Evolutionary conservation across 202 grass and related monocot genomes (phyloP), one percentile per base, ranked within the genome.

Genomic region (Musa balbisiana): DNA sequence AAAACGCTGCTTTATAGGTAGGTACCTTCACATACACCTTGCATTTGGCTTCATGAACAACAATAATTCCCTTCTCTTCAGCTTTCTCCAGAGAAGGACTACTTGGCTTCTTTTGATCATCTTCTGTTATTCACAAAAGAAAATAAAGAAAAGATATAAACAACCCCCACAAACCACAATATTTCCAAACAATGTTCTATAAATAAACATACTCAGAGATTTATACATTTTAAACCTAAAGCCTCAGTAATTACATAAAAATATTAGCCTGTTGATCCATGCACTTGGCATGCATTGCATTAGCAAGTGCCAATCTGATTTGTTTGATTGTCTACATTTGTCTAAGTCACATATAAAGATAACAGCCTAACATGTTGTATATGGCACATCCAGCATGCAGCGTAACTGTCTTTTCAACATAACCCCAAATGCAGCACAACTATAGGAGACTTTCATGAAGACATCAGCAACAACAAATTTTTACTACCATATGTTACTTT

Each of bases 11-110:
- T 74, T 75, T 24, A 78, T 62, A 55, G 49, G 73, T 73, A 14
- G 16, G 10, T 96, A 98, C 94, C 94, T 93, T 93, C 26, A 93
- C 87, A 84, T 91, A 98, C 54, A 98, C 85, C 85, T 98, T 98
- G 86, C 94, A 98, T 89, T 93, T 98, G 51, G 91, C 74, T 89
- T 98, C 91, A 88, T 93, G 85, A 67, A 98, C 76, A 82, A 98
- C 88, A 69, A 88, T 74, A 60, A 93, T 76, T 82, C 94, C 94
- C 84, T 89, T 91, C 84, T 98, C 94, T 89, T 98, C 87, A 59
- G 79, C 85, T 80, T 89, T 98, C 74, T 98, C 89, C 76, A 93
- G 82, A 78, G 94, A 98, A 80, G 94, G 94, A 73, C 94, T 98
- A 77, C 88, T 89, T 27, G 91, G 94, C 49, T 88, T 86, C 75